These are phyloP conservation scores for Hygrophoropsis aurantiaca DNA, from an alignment of 768 basidiomycete species.

Conservation along the genomic window DNA sequence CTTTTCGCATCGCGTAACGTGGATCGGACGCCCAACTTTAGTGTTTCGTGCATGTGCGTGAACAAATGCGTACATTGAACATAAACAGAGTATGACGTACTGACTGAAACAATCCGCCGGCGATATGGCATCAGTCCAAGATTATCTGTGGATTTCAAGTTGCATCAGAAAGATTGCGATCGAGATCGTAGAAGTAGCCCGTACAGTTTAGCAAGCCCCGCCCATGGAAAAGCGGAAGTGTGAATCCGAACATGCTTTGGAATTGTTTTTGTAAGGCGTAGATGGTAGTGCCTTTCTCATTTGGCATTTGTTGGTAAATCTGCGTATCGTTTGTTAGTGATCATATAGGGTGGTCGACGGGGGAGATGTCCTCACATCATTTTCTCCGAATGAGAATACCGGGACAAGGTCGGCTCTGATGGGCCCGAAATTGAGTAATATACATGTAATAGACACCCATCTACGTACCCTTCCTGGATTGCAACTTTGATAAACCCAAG, in stretches of 20 bases:
- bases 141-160: slow-evolving; percentile 63
- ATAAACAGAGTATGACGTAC: slow-evolving; percentile 56
- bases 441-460: not conserved
- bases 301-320: slow-evolving; percentile 98
- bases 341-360: not conserved
- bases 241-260: slow-evolving; percentile 92
- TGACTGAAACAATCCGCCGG: slow-evolving; percentile 91
- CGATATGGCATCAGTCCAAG: slow-evolving; percentile 95
- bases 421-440: slow-evolving; percentile 5
- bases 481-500: slow-evolving; percentile 95
- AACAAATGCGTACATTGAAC: not conserved
- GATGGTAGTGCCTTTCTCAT: slow-evolving; percentile 86
- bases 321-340: slow-evolving; percentile 28
- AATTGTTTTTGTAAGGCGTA: slow-evolving; percentile 89
- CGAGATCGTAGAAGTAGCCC: slow-evolving; percentile 28
- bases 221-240: slow-evolving; percentile 95
- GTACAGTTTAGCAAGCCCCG: slow-evolving; percentile 91
- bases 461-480: slow-evolving; percentile 77
- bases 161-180: no score
- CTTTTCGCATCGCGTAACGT: slow-evolving; percentile 70
- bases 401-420: slow-evolving; percentile 91
- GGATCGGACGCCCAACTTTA: slow-evolving; percentile 87
- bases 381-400: slow-evolving; percentile 98
- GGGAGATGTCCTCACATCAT: slow-evolving; percentile 80
- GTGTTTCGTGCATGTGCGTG: not conserved